Percentiles rank a stretch among this genome's conserved stretches.
These are phyloP conservation scores for Ilyonectria destructans DNA, from an alignment of 2,329 filamentous ascomycete species.

Conservation along the genomic window DNA sequence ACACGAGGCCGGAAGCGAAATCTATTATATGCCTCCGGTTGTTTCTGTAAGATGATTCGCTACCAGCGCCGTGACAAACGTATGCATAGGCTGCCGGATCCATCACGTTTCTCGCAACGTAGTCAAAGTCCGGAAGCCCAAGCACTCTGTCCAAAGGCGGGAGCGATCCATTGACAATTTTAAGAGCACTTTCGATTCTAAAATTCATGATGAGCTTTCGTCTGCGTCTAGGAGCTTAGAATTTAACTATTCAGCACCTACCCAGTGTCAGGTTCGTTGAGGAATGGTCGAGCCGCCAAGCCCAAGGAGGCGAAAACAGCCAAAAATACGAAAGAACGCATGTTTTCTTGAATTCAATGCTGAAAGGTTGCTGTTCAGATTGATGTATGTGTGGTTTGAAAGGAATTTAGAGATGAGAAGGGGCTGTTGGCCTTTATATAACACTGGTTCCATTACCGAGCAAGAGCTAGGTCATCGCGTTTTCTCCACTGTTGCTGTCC, in stretches of 20 bases:
- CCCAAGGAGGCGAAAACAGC: conserved; percentile 48
- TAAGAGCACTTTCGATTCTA: no score
- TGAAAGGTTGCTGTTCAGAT: no score
- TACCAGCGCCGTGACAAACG: conserved; percentile 62
- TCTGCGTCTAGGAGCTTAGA: no score
- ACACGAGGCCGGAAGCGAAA: conserved; percentile 63
- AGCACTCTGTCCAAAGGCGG: conserved; percentile 61
- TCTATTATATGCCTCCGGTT: conserved; percentile 68
- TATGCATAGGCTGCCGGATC: conserved; percentile 63
- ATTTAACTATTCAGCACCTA: conserved; percentile 47
- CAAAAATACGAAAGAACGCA: conserved; percentile 24
- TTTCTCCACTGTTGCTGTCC: no score
- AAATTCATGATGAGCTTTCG: no score
- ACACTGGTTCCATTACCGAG: no score
- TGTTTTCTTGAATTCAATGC: background rate
- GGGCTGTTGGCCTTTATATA: no score
- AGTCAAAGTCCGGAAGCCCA: conserved; percentile 68
- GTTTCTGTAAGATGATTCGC: conserved; percentile 69
- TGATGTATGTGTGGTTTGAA: no score
- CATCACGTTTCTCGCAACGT: conserved; percentile 64
- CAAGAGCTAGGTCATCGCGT: no score
- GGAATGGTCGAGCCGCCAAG: conserved; percentile 57
- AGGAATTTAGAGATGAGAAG: no score
- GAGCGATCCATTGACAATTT: conserved; percentile 52
- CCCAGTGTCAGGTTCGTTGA: conserved; percentile 62